phyloP scores from a whole-genome alignment of 805 yeast genomes.

The Yarrowia osloensis region DNA sequence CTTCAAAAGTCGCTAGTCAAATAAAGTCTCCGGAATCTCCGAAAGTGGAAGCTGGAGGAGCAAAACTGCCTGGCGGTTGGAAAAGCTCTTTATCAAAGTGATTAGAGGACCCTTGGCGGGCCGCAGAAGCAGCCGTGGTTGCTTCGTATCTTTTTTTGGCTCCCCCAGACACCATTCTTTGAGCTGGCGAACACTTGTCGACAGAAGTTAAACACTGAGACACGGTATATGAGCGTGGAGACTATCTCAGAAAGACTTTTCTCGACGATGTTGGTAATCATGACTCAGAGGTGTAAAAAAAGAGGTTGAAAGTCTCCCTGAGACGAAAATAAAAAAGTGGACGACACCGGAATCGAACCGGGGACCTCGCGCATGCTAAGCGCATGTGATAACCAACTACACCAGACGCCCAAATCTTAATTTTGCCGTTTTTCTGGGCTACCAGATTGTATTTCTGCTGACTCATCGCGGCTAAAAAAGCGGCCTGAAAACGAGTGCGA shows the following conservation, averaged over 20 bases:
- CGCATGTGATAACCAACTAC: constrained; percentile 29
- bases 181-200: too few species aligned
- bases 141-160: too few species aligned
- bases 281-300: neutral
- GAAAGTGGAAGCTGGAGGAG: constrained; percentile 5
- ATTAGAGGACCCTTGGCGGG: too few species aligned
- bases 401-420: constrained; percentile 21
- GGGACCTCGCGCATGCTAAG: constrained; percentile 28
- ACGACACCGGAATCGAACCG: constrained; percentile 30
- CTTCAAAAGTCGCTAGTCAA: neutral
- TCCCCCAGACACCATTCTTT: too few species aligned
- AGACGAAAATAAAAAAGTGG: constrained; percentile 15
- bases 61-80: too few species aligned
- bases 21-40: constrained; percentile 17
- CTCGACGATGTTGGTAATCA: neutral
- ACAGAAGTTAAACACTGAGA: too few species aligned
- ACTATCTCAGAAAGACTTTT: neutral
- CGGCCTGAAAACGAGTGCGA: neutral
- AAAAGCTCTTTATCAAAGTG: too few species aligned
- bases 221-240: neutral
- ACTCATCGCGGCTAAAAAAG: neutral
- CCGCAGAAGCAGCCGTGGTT: neutral
- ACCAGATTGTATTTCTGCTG: neutral
- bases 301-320: neutral
- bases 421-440: neutral